Conservation (phyloP, 305 asterid species). For the Fraxinus velutina region DNA sequence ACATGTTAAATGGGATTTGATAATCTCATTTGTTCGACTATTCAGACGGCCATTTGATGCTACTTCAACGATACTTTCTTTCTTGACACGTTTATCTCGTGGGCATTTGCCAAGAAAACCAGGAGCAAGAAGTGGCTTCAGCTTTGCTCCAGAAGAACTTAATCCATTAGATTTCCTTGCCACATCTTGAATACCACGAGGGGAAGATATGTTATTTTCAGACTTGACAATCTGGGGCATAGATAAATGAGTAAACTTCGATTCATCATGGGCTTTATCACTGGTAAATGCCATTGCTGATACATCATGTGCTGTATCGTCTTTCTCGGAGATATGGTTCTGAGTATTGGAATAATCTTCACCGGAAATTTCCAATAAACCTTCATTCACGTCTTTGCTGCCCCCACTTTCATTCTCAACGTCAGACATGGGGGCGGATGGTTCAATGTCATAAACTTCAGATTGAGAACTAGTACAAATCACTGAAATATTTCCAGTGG, state of each 20-base stretch:
- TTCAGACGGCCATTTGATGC: constrained; percentile 13
- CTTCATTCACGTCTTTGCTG: constrained; percentile 10
- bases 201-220: constrained; percentile 23
- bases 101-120: constrained; percentile 64
- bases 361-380: constrained; percentile 6
- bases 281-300: constrained; percentile 27
- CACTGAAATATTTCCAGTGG: constrained; percentile 15
- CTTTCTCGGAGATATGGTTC: constrained; percentile 27
- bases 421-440: constrained; percentile 26
- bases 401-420: constrained; percentile 31
- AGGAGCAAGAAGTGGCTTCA: constrained; percentile 54
- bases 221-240: constrained; percentile 23
- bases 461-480: constrained; percentile 12
- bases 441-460: constrained; percentile 8
- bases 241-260: constrained; percentile 20
- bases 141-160: constrained; percentile 30
- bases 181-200: constrained; percentile 26
- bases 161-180: constrained; percentile 29
- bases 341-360: constrained; percentile 21
- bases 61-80: constrained; percentile 9
- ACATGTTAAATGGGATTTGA: constrained; percentile 8
- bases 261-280: constrained; percentile 24
- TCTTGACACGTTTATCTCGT: constrained; percentile 25
- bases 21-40: constrained; percentile 20
- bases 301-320: constrained; percentile 23